phyloP scores from a whole-genome alignment of 1,139 yeast species.

The Kodamaea derodonti region DNA sequence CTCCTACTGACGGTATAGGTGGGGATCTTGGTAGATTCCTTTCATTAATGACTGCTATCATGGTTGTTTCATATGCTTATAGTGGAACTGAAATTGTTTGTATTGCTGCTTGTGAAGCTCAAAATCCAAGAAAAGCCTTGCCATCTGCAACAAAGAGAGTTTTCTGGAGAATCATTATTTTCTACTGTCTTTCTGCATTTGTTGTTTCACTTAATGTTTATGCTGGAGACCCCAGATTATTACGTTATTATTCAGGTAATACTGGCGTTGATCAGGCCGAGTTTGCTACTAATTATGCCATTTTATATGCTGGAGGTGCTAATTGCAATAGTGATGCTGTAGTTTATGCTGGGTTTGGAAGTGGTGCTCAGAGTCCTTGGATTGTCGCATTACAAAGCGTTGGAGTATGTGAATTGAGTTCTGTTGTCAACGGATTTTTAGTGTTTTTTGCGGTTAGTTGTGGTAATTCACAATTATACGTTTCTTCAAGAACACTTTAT shows the following conservation, averaged over 20 bases:
- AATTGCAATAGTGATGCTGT: conserved; percentile 32
- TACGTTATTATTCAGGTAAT: conserved; percentile 45
- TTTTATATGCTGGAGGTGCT: conserved; percentile 38
- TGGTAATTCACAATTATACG: conserved; percentile 74
- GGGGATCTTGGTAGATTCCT: conserved; percentile 64
- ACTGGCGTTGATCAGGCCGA: conserved; percentile 26
- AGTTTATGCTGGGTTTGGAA: conserved; percentile 47
- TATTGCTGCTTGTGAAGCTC: conserved; percentile 83
- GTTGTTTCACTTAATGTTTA: conserved; percentile 68
- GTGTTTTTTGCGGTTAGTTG: conserved; percentile 75
- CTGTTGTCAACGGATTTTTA: conserved; percentile 62
- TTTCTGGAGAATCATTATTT: conserved; percentile 65
- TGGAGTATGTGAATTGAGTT: conserved; percentile 58
- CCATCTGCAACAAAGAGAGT: conserved; percentile 77
- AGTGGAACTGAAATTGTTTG: conserved; percentile 82
- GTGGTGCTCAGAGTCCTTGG: conserved; percentile 76
- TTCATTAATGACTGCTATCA: conserved; percentile 59
- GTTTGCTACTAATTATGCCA: conserved; percentile 27
- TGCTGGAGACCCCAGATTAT: conserved; percentile 69
- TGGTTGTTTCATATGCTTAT: conserved; percentile 68
- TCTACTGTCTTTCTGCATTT: conserved; percentile 69
- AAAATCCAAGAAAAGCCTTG: conserved; percentile 72
- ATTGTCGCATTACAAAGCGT: conserved; percentile 71
- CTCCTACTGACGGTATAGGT: conserved; percentile 47
- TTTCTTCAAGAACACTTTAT: conserved; percentile 73